Evolutionary conservation across 2,329 filamentous ascomycete species (phyloP).

Genomic region (Penicillium sp.): DNA sequence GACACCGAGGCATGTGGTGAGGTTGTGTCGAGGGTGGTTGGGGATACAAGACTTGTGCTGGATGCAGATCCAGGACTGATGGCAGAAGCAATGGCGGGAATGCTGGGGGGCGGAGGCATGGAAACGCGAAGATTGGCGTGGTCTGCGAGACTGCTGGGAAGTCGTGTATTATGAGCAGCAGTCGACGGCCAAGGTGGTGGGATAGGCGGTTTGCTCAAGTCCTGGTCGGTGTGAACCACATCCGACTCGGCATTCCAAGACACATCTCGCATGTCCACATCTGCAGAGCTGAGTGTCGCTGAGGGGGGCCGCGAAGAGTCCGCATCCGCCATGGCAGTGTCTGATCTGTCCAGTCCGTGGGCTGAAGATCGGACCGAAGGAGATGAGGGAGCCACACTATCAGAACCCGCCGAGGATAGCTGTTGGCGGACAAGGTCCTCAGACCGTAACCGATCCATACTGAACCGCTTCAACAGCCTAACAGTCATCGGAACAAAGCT

Average conservation of each 20-base stretch:
- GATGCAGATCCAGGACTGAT: constrained; percentile 32
- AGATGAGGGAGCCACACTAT: constrained; percentile 16
- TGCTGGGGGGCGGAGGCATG: constrained; percentile 26
- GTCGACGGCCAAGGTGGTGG: constrained; percentile 39
- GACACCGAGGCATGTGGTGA: constrained; percentile 22
- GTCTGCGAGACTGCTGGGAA: constrained; percentile 22
- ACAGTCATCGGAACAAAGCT: constrained; percentile 43
- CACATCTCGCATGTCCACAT: constrained; percentile 50
- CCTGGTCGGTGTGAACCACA: constrained; percentile 5
- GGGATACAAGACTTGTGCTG: constrained; percentile 30
- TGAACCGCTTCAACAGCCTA: constrained; percentile 43
- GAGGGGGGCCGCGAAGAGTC: constrained; percentile 2
- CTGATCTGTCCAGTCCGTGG: constrained; percentile 4
- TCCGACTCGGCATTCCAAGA: not conserved
- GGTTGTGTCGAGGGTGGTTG: constrained; percentile 27
- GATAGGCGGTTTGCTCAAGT: constrained; percentile 20
- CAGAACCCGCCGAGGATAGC: constrained; percentile 16
- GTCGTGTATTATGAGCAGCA: constrained; percentile 36
- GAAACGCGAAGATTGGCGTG: constrained; percentile 29
- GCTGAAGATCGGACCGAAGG: constrained; percentile 12
- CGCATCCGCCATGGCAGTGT: constrained; percentile 6
- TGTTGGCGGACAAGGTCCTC: constrained; percentile 30
- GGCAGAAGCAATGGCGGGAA: constrained; percentile 21
- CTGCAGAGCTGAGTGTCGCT: constrained; percentile 24
- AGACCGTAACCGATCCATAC: constrained; percentile 39